Base-by-base conservation (phyloP, 805 yeast species). In the Yarrowia keelungensis region DNA sequence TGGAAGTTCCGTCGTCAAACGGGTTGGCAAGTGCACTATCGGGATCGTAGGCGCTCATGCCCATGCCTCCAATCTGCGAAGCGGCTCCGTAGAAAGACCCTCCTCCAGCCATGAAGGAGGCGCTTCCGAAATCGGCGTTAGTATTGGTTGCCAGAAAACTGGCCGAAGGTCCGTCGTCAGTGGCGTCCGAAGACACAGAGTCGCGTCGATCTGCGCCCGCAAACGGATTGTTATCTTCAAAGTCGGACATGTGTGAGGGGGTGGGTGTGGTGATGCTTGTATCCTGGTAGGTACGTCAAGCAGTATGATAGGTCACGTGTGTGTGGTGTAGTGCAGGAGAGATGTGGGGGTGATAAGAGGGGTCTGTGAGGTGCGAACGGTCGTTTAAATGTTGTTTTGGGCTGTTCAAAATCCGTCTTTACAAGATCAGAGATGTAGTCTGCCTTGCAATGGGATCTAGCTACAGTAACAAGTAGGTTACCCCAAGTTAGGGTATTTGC, bases 171-270 rank as follows among this genome's bases (percentile, higher is more conserved):
- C 51, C 65, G 42, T 43, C 65, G 42, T 59, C 65, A 35, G 42
- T 14, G 35, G 51, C 19, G 51, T 59, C 65, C 1, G 51, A 45
- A 1, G 65, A 59, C 42, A 45, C 65, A 14, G 65, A 59, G 42
- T 59, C 65, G 9, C 65, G 65, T 19, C 70, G 69, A 45, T 71
- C 77, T 47, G 74, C 72, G 15, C 77, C 80, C 9, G 82, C 81
- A 70, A 81, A 78, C 41, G 83, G 83, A 73, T 81, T 81, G 72
- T 81, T 81, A 71, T 81, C 84, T 72, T 81, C 83, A 71, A 80
- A 80, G 65, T 79, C 81, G 10, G 75, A 74, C 76, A 38, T 38
- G 39, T 19, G 15, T 38, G 36, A 5, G 39, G 39, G 2, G 39
- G 22, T 41, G 49, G 16, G 61, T 39, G 61, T 12, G 8, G 19